phyloP scores from a whole-genome alignment of 2,329 filamentous ascomycete species.

The Aspergillus ochraceus region DNA sequence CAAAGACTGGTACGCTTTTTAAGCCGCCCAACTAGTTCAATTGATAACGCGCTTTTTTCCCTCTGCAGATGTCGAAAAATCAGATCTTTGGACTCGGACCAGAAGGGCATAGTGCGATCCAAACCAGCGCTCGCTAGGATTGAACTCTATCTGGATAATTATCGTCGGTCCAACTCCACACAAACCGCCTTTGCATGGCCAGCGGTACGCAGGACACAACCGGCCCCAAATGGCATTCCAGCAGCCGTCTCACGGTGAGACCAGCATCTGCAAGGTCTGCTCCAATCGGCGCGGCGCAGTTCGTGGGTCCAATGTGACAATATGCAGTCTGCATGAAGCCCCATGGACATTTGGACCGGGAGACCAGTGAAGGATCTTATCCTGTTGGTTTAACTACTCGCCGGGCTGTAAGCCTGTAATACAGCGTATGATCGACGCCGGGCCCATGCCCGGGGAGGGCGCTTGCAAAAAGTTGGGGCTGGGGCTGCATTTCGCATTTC shows the following conservation, averaged over 20 bases:
- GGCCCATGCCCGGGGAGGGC: neutral
- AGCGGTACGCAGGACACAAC: neutral
- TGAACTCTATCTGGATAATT: slow-evolving; percentile 18
- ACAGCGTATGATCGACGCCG: slow-evolving; percentile 1
- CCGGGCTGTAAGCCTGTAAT: neutral
- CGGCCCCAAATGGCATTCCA: neutral
- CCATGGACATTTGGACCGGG: neutral
- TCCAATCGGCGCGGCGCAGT: neutral
- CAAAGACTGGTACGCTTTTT: neutral
- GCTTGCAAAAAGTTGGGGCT: neutral
- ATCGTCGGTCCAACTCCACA: slow-evolving; percentile 1
- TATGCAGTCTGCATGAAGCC: neutral
- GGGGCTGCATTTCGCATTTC: neutral
- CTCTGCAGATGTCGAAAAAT: neutral
- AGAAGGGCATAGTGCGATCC: neutral
- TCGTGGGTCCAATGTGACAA: neutral
- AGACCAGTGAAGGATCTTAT: neutral
- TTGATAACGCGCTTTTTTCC: neutral
- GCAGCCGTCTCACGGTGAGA: slow-evolving; percentile 10
- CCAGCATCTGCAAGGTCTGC: neutral
- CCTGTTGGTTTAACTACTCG: neutral
- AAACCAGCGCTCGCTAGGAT: slow-evolving; percentile 1
- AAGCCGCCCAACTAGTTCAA: neutral
- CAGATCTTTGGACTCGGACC: neutral
- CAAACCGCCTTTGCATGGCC: neutral